A percentile compares a stretch with the other conserved stretches of the same genome.
Evolutionary conservation across 1,284 basidiomycete genomes (phyloP).

Genomic region (Gymnopus androsaceus): DNA sequence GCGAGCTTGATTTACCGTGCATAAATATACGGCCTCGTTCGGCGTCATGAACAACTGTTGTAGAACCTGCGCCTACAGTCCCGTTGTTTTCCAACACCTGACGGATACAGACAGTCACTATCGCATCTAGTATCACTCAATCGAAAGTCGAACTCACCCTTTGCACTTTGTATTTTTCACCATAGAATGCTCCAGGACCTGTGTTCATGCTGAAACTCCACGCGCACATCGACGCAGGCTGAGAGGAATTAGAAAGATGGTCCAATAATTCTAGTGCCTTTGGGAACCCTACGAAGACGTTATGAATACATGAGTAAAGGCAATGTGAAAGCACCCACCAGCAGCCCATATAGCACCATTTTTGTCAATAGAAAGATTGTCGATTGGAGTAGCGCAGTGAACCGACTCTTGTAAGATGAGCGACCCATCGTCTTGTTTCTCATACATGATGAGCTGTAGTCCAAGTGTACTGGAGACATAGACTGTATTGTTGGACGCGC

Average conservation of each 20-base stretch:
- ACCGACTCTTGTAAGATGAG: no score
- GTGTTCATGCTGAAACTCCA: conserved; percentile 57
- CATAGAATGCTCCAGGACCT: conserved; percentile 53
- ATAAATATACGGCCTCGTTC: conserved; percentile 52
- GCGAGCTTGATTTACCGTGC: conserved; percentile 43
- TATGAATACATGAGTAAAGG: not conserved
- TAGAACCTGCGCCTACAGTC: conserved; percentile 50
- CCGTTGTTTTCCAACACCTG: conserved; percentile 71
- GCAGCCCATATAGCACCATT: conserved; percentile 61
- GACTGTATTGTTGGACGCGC: conserved; percentile 53
- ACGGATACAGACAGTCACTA: conserved; percentile 4
- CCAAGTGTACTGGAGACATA: conserved; percentile 50
- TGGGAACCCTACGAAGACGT: conserved; percentile 33
- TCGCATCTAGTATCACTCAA: conserved; percentile 10
- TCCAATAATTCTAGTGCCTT: conserved; percentile 32
- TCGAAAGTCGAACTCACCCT: conserved; percentile 44
- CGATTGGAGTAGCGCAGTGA: no score
- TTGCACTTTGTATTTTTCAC: conserved; percentile 64
- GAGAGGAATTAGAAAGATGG: conserved; percentile 41
- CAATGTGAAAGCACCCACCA: conserved; percentile 35
- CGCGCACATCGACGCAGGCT: no score
- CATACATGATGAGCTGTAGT: conserved; percentile 51
- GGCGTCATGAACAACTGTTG: conserved; percentile 54
- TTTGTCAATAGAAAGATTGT: conserved; percentile 59
- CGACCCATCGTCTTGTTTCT: conserved; percentile 57